Conservation (phyloP, 75 land plant genomes). For the Larix kaempferi region DNA sequence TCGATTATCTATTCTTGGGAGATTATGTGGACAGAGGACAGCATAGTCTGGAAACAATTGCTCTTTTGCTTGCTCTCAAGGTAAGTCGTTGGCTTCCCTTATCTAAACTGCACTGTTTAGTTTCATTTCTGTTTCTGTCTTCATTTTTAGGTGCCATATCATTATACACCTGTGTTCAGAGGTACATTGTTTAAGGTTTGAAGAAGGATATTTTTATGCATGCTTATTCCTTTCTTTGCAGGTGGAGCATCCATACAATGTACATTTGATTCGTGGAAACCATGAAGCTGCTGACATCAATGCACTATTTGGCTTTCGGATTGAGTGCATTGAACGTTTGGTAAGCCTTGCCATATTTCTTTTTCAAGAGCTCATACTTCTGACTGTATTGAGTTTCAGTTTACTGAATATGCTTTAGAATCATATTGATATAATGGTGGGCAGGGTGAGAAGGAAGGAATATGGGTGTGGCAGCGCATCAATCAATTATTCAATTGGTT, state of each 20-base stretch:
- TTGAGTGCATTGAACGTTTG: conserved; percentile 32
- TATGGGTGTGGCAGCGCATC: conserved; percentile 35
- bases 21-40: conserved; percentile 36
- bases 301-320: conserved; percentile 34
- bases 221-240: conserved; percentile 3
- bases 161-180: neutral
- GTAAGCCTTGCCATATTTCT: conserved; percentile 4
- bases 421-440: neutral
- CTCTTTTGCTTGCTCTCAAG: conserved; percentile 30
- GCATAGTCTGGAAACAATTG: conserved; percentile 34
- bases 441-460: conserved; percentile 36
- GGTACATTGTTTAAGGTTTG: neutral
- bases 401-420: neutral
- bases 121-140: neutral
- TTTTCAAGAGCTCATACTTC: neutral
- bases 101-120: neutral
- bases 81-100: neutral
- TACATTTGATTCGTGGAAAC: conserved; percentile 33
- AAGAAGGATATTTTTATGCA: neutral
- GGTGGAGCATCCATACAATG: conserved; percentile 25
- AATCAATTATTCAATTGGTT: conserved; percentile 33
- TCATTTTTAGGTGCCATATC: neutral
- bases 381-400: neutral
- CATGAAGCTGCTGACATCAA: conserved; percentile 38
- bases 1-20: conserved; percentile 33